Evolutionary conservation across 805 yeast species (phyloP).

Genomic region (Lachancea kluyveri): DNA sequence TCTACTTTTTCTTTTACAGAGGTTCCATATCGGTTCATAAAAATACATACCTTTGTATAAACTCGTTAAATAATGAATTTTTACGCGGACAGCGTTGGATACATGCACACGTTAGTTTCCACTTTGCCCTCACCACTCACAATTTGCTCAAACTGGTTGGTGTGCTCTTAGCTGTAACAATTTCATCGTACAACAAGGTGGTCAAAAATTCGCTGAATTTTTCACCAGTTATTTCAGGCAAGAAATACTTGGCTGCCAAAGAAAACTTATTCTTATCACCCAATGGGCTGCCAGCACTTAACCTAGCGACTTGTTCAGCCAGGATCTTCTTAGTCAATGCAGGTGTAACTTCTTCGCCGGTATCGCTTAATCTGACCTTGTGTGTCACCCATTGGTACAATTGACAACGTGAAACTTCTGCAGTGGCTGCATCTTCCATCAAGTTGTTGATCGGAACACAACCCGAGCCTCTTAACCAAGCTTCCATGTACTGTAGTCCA

Average conservation of each 20-base stretch:
- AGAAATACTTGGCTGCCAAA: constrained; percentile 63
- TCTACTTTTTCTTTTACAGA: too few relatives aligned
- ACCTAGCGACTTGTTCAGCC: constrained; percentile 53
- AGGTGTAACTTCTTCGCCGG: constrained; percentile 52
- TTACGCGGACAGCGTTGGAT: too few relatives aligned
- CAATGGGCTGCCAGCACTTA: constrained; percentile 38
- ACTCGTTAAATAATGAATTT: too few relatives aligned
- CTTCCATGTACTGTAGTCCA: constrained; percentile 77
- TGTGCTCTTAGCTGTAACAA: constrained; percentile 29
- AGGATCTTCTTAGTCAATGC: constrained; percentile 51
- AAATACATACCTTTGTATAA: too few relatives aligned
- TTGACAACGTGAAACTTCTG: constrained; percentile 80
- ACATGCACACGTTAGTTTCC: too few relatives aligned
- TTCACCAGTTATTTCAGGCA: constrained; percentile 66
- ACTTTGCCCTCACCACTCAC: too few relatives aligned
- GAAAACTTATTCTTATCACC: constrained; percentile 54
- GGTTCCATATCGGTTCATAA: too few relatives aligned
- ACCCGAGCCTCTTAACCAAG: constrained; percentile 79
- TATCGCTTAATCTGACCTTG: constrained; percentile 51
- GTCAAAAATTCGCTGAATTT: constrained; percentile 75
- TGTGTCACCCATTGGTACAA: constrained; percentile 81
- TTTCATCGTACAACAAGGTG: constrained; percentile 65
- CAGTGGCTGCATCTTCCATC: constrained; percentile 90
- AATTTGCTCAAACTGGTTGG: constrained; percentile 24
- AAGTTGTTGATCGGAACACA: constrained; percentile 80